Percentiles rank a stretch among this genome's conserved stretches.
These are phyloP conservation scores for Tolypocladium nubicola DNA, from an alignment of 2,329 filamentous ascomycete species.

Conservation along the genomic window DNA sequence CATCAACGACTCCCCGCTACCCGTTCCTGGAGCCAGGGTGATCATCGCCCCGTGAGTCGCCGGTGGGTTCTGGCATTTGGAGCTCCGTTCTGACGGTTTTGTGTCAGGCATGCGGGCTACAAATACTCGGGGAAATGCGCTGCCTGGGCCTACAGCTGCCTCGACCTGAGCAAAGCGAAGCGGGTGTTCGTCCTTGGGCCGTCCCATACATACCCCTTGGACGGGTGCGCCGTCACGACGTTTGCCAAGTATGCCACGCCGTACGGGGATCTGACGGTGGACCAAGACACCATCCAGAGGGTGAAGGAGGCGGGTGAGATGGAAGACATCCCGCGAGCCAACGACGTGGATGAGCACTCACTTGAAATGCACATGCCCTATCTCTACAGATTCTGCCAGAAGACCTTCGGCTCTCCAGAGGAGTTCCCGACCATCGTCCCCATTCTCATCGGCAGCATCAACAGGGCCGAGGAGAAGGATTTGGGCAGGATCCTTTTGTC, in stretches of 20 bases:
- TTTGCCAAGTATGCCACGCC: slow-evolving; percentile 66
- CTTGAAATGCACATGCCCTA: slow-evolving; percentile 96
- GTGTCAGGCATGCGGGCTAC: slow-evolving; percentile 78
- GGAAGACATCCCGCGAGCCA: slow-evolving; percentile 46
- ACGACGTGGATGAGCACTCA: slow-evolving; percentile 81
- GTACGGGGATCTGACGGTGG: slow-evolving; percentile 58
- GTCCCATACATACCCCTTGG: slow-evolving; percentile 77
- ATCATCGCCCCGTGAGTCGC: slow-evolving; percentile 81
- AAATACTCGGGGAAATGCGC: slow-evolving; percentile 83
- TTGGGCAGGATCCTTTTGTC: slow-evolving; percentile 64
- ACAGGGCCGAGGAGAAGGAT: slow-evolving; percentile 50
- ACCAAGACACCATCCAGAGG: slow-evolving; percentile 41
- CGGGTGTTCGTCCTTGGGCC: slow-evolving; percentile 88
- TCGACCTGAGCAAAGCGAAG: slow-evolving; percentile 74
- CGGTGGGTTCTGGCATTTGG: not conserved
- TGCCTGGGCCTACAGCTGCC: slow-evolving; percentile 85
- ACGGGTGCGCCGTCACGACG: slow-evolving; percentile 64
- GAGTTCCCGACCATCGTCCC: slow-evolving; percentile 69
- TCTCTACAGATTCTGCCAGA: slow-evolving; percentile 64
- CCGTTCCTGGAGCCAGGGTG: slow-evolving; percentile 63
- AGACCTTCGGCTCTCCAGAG: slow-evolving; percentile 35
- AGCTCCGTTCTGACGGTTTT: not conserved
- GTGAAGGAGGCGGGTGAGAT: slow-evolving; percentile 29
- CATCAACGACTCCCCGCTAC: slow-evolving; percentile 49
- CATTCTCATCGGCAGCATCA: slow-evolving; percentile 71